Base-by-base conservation (phyloP, 331 rosid species). In the Quercus lobata region DNA sequence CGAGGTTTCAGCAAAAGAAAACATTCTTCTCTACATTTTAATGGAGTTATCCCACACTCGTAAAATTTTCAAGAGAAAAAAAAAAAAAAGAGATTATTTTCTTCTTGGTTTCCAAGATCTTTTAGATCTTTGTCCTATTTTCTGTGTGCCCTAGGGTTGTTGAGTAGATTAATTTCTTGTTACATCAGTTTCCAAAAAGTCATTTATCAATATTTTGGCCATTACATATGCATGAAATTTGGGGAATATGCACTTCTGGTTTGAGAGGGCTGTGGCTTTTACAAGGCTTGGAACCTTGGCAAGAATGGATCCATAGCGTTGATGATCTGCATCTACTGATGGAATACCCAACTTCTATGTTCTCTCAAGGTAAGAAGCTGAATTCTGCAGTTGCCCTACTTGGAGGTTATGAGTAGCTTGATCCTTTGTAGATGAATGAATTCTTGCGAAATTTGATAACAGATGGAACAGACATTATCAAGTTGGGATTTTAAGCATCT, bases 351-450 rank as follows among this genome's bases (percentile, higher is more conserved):
- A 69, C 73, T 62, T 56, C 61, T 16, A 74, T 78, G 53, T n/a
- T 34, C 79, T 73, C 44, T 85, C 75, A 53, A 80, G 60, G 78
- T 78, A 78, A 74, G 75, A 82, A 77, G 79, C 74, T 73, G 76
- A 78, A 49, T 35, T 72, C 74, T 78, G 76, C 71, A 71, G 73
- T 70, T 84, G 72, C 85, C 77, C 32, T 74, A 73, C 44, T 69
- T 46, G 57, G 44, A 69, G 54, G 62, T 18, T 69, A 77, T 62
- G 81, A 76, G 57, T 78, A 17, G 55, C 77, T 53, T 77, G 79
- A 63, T 19, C 17, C 72, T 34, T 68, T 7, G 66, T 60, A 60
- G 66, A 24, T 30, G 53, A 35, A 14, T 68, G 53, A 3, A 35
- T 32, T 68, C 53, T 34, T 34, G 18, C n/a, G 72, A 18, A 16